Percentiles rank a stretch among this genome's conserved stretches.
Evolutionary conservation across 2,329 filamentous ascomycete genomes (phyloP).

Genomic region (Phialophora verrucosa): DNA sequence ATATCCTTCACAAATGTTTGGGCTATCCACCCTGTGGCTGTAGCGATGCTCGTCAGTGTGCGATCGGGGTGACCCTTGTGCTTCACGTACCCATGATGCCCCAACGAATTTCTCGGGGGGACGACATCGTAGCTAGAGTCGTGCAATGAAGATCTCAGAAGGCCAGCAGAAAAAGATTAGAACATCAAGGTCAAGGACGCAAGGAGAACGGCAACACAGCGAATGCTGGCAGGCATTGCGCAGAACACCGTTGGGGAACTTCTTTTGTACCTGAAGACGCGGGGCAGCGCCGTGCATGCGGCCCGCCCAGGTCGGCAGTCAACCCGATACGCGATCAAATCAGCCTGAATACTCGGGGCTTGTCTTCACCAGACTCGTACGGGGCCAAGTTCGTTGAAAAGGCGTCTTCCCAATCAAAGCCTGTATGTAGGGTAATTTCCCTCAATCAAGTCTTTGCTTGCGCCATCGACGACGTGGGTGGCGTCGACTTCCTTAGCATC

Average conservation of each 20-base stretch:
- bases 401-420: too few relatives aligned
- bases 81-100: constrained; percentile 36
- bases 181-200: background rate
- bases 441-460: too few relatives aligned
- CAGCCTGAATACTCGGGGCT: constrained; percentile 26
- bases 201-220: background rate
- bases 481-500: too few relatives aligned
- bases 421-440: too few relatives aligned
- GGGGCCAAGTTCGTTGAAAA: too few relatives aligned
- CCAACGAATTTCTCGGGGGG: constrained; percentile 34
- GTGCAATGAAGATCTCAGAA: background rate
- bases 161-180: background rate
- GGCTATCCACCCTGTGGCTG: constrained; percentile 54
- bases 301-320: constrained; percentile 12
- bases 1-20: constrained; percentile 76
- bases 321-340: constrained; percentile 20
- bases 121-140: constrained; percentile 20
- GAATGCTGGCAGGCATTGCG: background rate
- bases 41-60: constrained; percentile 8
- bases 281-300: constrained; percentile 5
- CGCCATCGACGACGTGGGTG: too few relatives aligned
- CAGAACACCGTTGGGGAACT: background rate
- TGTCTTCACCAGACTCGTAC: too few relatives aligned
- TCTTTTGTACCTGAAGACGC: constrained; percentile 8
- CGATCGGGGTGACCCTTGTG: background rate